Evolutionary conservation across 352 stramenopile genomes (phyloP), one percentile per base, ranked within the genome.

Genomic region (Phytopythium oedochilum): DNA sequence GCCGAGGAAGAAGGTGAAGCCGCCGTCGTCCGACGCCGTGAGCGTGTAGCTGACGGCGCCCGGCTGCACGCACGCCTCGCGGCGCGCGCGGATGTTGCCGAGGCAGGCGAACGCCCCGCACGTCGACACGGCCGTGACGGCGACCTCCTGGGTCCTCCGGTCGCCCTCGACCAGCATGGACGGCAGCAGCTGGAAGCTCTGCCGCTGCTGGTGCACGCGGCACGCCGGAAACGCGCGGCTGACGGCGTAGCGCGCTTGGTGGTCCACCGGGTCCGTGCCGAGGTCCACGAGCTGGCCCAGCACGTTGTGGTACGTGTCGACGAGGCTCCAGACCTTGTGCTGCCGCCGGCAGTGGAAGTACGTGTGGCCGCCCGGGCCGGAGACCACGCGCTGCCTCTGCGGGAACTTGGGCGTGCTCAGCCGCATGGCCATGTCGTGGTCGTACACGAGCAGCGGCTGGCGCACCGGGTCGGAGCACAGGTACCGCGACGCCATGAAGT

Each of bases 1-100:
- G 43, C 61, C 61, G 38, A 68, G n/a, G 31, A 68, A 68, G 50
- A 68, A 63, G 34, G 55, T 68, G 35, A 68, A 68, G 14, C 61
- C 57, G 17, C 39, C 60, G 6, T 64, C 61, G 39, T 63, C 46
- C 25, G 34, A 20, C 22, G 61, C 56, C 15, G 56, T 64, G 26
- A 68, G 42, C 52, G 57, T 48, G 61, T 64, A 64, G 34, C 48
- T 55, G 11, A 45, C 48, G 20, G 32, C n/a, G 12, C 48, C 48
- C n/a, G 32, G 31, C 31, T 26, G 48, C 48, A 17, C 32, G 34
- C 48, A 45, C 48, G 2, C 1, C 22, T 55, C 48, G n/a, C 34
- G 48, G 22, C 48, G 32, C 34, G 51, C 61, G 23, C 50, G 50
- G 50, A 68, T 57, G 38, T 25, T 53, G 5, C 61, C 55, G 5